Conservation (phyloP, 805 yeast genomes). For the Maudiozyma barnettii region DNA sequence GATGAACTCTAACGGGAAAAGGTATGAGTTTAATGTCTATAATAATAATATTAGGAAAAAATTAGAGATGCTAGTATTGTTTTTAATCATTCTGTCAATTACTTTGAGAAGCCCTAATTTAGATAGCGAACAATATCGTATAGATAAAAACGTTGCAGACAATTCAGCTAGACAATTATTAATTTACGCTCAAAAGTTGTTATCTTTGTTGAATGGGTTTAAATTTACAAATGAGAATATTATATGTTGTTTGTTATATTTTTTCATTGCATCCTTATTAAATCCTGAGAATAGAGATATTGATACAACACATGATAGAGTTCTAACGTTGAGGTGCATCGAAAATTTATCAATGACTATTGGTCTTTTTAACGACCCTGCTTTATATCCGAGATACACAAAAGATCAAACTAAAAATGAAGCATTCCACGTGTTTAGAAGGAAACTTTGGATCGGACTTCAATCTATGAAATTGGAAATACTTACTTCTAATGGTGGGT, state of each 20-base stretch:
- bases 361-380: slow-evolving; percentile 12
- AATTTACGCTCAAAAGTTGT: slow-evolving; percentile 6
- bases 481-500: slow-evolving; percentile 7
- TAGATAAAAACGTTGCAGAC: background rate
- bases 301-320: slow-evolving; percentile 4
- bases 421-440: slow-evolving; percentile 2
- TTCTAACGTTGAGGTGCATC: slow-evolving; percentile 7
- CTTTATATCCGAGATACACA: slow-evolving; percentile 4
- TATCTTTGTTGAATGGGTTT: slow-evolving; percentile 11
- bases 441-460: slow-evolving; percentile 15
- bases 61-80: slow-evolving; percentile 7
- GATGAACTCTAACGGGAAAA: background rate
- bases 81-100: slow-evolving; percentile 5
- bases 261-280: slow-evolving; percentile 8
- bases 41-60: slow-evolving; percentile 3
- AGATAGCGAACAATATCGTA: background rate
- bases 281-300: slow-evolving; percentile 8
- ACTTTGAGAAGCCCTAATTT: slow-evolving; percentile 4
- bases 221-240: slow-evolving; percentile 11
- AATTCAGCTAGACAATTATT: slow-evolving; percentile 7
- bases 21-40: slow-evolving; percentile 7
- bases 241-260: slow-evolving; percentile 8
- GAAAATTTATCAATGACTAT: slow-evolving; percentile 5
- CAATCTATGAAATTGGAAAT: slow-evolving; percentile 10
- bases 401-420: slow-evolving; percentile 1